Evolutionary conservation across 441 rosid genomes (phyloP).

Genomic region (Populus hybrid): DNA sequence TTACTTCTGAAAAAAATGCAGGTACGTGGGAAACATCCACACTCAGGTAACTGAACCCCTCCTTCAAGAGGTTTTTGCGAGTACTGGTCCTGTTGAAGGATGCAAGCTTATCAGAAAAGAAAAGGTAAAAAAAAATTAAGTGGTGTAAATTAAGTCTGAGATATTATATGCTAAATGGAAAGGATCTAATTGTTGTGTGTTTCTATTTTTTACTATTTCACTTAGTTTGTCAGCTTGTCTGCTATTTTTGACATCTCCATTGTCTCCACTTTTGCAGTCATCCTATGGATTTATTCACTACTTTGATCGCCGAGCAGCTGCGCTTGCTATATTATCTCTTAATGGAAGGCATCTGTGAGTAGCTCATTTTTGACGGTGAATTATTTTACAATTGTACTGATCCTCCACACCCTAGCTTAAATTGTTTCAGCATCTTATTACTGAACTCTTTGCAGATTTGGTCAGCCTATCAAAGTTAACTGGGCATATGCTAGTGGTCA

Average conservation of each 20-base stretch:
- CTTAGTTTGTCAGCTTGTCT: background rate
- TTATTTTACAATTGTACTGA: background rate
- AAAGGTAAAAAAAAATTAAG: constrained; percentile 43
- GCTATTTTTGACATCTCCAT: constrained; percentile 13
- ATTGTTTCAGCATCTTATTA: background rate
- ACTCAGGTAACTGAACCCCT: constrained; percentile 91
- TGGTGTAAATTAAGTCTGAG: background rate
- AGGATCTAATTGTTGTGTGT: background rate
- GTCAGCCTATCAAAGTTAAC: constrained; percentile 97
- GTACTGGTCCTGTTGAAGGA: constrained; percentile 92
- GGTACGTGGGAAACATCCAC: constrained; percentile 97
- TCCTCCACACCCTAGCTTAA: constrained; percentile 2
- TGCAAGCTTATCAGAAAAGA: constrained; percentile 96
- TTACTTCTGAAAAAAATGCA: constrained; percentile 45
- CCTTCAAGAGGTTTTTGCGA: constrained; percentile 92
- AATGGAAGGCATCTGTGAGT: constrained; percentile 97
- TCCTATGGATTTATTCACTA: constrained; percentile 98
- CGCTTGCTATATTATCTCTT: constrained; percentile 79
- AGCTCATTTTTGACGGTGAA: background rate
- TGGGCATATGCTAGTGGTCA: constrained; percentile 99
- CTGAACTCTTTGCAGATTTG: constrained; percentile 56
- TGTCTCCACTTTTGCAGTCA: constrained; percentile 53
- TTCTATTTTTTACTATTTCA: background rate
- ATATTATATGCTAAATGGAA: background rate
- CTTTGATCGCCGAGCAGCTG: constrained; percentile 91